These are phyloP conservation scores for Clavispora vitiphila DNA, from an alignment of 805 yeast genomes.

Conservation along the genomic window DNA sequence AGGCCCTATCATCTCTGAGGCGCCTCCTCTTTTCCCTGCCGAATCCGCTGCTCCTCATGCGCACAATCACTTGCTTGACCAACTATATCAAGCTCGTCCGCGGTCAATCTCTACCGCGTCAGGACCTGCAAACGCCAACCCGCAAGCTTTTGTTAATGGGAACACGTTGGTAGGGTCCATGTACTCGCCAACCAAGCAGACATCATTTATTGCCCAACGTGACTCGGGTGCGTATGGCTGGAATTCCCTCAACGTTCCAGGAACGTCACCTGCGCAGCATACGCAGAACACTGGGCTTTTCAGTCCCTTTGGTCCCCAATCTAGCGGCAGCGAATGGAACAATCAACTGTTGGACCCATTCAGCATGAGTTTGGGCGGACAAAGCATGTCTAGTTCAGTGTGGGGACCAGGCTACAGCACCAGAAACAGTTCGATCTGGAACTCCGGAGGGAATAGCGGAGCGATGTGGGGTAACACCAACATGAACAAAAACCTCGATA, in stretches of 20 bases:
- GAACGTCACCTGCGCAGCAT: background rate
- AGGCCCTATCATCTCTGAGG: background rate
- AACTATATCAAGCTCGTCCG: conserved; percentile 31
- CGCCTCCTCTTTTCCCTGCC: background rate
- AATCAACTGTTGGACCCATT: background rate
- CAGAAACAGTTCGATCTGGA: conserved; percentile 31
- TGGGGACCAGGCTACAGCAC: conserved; percentile 1
- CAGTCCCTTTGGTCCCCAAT: background rate
- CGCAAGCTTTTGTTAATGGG: background rate
- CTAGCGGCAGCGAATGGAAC: background rate
- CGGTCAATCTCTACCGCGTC: conserved; percentile 12
- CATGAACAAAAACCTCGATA: background rate
- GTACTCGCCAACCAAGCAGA: conserved; percentile 1
- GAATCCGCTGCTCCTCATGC: conserved; percentile 6
- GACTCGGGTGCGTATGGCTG: background rate
- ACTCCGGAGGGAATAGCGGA: background rate
- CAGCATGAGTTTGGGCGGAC: background rate
- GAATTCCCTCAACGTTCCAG: background rate
- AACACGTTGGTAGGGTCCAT: background rate
- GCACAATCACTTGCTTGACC: conserved; percentile 27
- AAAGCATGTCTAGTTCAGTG: background rate
- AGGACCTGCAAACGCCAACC: conserved; percentile 1
- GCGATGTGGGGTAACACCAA: background rate
- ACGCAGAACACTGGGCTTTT: background rate
- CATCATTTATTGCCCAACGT: background rate